Conservation (phyloP, 2,329 filamentous ascomycete genomes). For the Seiridium cupressi region DNA sequence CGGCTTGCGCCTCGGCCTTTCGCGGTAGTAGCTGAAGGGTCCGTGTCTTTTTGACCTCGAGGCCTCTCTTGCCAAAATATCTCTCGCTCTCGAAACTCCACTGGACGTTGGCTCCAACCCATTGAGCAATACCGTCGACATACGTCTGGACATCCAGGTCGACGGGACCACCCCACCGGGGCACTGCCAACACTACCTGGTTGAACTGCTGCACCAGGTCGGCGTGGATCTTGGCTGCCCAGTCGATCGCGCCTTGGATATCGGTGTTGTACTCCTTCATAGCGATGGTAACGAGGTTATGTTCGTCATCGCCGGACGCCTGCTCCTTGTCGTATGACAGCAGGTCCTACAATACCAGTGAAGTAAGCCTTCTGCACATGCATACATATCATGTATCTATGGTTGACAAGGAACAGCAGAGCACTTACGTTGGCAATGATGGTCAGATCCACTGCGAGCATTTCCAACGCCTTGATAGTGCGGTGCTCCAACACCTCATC, state of each 20-base stretch:
- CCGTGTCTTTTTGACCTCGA: constrained; percentile 12
- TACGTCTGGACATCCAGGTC: constrained; percentile 15
- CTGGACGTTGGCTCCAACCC: constrained; percentile 18
- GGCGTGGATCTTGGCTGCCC: neutral
- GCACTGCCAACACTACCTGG: constrained; percentile 10
- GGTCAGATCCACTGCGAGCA: constrained; percentile 20
- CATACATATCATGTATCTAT: neutral
- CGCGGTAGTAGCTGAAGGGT: constrained; percentile 11
- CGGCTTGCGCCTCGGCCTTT: constrained; percentile 5
- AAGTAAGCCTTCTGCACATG: neutral
- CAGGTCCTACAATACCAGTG: constrained; percentile 16
- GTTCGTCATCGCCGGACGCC: constrained; percentile 21
- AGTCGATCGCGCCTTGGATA: constrained; percentile 14
- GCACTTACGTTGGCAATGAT: constrained; percentile 22
- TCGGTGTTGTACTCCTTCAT: constrained; percentile 14
- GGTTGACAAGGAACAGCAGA: neutral
- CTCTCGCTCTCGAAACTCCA: constrained; percentile 22
- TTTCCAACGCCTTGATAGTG: constrained; percentile 15
- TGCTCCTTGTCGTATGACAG: constrained; percentile 29
- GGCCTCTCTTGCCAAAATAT: constrained; percentile 19
- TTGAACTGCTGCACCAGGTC: constrained; percentile 12
- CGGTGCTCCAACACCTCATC: constrained; percentile 18
- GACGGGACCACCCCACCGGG: constrained; percentile 12
- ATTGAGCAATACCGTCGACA: constrained; percentile 19
- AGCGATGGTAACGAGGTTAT: constrained; percentile 28